Conservation (phyloP, 805 yeast genomes). For the Ogataea pini region DNA sequence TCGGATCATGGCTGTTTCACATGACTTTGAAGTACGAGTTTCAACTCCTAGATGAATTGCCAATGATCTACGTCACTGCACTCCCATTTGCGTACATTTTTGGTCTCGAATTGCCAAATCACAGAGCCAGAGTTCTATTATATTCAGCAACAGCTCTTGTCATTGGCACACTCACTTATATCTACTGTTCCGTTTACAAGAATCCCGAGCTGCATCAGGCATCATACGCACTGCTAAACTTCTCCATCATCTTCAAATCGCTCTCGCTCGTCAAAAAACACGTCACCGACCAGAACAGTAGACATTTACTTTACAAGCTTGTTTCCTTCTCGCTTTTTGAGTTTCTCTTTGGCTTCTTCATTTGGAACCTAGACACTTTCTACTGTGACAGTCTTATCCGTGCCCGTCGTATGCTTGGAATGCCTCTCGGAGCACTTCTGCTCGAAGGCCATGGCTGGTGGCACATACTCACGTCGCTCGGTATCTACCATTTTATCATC, state of each 20-base stretch:
- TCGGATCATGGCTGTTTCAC: slow-evolving; percentile 93
- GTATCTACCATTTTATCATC: slow-evolving; percentile 79
- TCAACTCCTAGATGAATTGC: slow-evolving; percentile 88
- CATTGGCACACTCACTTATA: slow-evolving; percentile 37
- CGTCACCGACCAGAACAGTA: slow-evolving; percentile 51
- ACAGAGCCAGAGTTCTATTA: slow-evolving; percentile 7
- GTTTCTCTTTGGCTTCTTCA: slow-evolving; percentile 68
- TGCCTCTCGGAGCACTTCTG: slow-evolving; percentile 75
- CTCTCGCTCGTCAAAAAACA: slow-evolving; percentile 48
- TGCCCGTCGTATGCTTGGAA: slow-evolving; percentile 62
- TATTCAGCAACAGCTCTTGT: slow-evolving; percentile 18
- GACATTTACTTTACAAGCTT: slow-evolving; percentile 51
- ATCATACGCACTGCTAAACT: slow-evolving; percentile 73
- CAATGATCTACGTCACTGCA: slow-evolving; percentile 95
- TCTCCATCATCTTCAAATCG: slow-evolving; percentile 61
- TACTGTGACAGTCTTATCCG: slow-evolving; percentile 62
- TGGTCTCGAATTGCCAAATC: slow-evolving; percentile 23
- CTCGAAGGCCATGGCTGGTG: slow-evolving; percentile 96
- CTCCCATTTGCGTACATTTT: slow-evolving; percentile 60
- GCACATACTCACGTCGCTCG: slow-evolving; percentile 81
- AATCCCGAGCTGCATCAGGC: slow-evolving; percentile 87
- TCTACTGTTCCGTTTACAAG: slow-evolving; percentile 51
- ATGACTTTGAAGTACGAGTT: slow-evolving; percentile 87
- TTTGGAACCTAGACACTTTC: slow-evolving; percentile 87
- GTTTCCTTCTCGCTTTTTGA: slow-evolving; percentile 59